Conservation (phyloP, 73 alveolate genomes). For the Tetrahymena thermophila region DNA sequence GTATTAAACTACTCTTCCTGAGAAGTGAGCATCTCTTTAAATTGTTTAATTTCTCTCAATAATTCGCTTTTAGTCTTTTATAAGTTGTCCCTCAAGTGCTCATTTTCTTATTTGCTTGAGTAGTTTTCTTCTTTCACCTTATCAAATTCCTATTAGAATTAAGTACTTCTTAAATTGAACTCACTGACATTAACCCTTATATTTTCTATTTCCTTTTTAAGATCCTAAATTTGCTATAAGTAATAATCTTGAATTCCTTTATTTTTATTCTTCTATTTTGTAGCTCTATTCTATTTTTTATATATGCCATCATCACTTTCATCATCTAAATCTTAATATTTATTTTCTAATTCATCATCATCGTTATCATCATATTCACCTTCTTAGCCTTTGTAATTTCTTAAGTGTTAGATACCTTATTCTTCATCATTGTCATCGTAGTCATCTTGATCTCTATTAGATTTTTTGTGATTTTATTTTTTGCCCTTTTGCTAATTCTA, state of each 20-base stretch:
- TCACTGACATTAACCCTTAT: neutral
- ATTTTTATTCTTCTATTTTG: neutral
- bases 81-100: neutral
- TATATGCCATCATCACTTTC: neutral
- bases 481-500: neutral
- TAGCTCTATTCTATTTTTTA: neutral
- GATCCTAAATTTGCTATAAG: neutral
- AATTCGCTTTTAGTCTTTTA: neutral
- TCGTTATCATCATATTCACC: neutral
- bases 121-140: neutral
- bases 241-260: neutral
- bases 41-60: neutral
- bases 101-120: neutral
- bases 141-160: neutral
- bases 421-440: neutral
- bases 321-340: neutral
- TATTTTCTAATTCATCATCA: neutral
- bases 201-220: neutral
- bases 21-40: neutral
- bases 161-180: neutral
- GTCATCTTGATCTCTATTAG: neutral
- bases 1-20: neutral
- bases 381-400: neutral
- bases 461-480: conserved; percentile 5
- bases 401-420: neutral